These are phyloP conservation scores for Kwoniella pini DNA, from an alignment of 768 basidiomycete genomes.

Conservation along the genomic window DNA sequence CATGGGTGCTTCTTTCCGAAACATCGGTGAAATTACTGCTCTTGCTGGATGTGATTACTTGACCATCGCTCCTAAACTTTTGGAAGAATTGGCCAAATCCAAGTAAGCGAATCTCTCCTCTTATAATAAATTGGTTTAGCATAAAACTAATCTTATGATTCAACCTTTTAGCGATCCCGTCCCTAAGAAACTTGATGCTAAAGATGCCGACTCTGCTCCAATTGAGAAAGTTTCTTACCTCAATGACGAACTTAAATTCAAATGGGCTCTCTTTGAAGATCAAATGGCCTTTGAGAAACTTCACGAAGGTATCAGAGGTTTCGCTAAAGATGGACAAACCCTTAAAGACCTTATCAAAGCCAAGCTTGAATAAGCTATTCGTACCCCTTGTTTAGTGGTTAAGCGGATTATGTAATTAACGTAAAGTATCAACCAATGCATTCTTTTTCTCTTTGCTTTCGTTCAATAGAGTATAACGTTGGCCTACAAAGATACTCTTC, in stretches of 20 bases:
- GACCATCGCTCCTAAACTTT: slow-evolving; percentile 85
- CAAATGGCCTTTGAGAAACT: slow-evolving; percentile 99
- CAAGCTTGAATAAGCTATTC: slow-evolving; percentile 53
- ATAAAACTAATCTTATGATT: not conserved
- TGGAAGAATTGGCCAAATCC: slow-evolving; percentile 79
- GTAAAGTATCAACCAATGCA: too few relatives aligned
- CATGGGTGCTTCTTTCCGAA: slow-evolving; percentile 99
- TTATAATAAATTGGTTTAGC: not conserved
- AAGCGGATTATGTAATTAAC: too few relatives aligned
- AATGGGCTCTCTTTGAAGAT: slow-evolving; percentile 88
- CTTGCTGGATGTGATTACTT: slow-evolving; percentile 97
- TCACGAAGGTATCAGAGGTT: slow-evolving; percentile 97
- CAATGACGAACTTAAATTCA: slow-evolving; percentile 94
- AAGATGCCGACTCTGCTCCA: slow-evolving; percentile 58
- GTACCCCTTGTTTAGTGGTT: too few relatives aligned
- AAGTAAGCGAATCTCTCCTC: slow-evolving; percentile 49
- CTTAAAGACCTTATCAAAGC: slow-evolving; percentile 78
- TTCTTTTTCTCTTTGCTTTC: too few relatives aligned
- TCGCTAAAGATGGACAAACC: slow-evolving; percentile 86
- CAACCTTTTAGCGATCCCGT: slow-evolving; percentile 61
- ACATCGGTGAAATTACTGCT: slow-evolving; percentile 87
- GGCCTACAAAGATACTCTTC: too few relatives aligned
- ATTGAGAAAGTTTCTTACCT: slow-evolving; percentile 80
- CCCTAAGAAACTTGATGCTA: slow-evolving; percentile 78
- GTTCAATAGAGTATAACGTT: too few relatives aligned